Evolutionary conservation across 192 early-diverging fungal species (phyloP).

Genomic region (Entomortierella beljakovae): DNA sequence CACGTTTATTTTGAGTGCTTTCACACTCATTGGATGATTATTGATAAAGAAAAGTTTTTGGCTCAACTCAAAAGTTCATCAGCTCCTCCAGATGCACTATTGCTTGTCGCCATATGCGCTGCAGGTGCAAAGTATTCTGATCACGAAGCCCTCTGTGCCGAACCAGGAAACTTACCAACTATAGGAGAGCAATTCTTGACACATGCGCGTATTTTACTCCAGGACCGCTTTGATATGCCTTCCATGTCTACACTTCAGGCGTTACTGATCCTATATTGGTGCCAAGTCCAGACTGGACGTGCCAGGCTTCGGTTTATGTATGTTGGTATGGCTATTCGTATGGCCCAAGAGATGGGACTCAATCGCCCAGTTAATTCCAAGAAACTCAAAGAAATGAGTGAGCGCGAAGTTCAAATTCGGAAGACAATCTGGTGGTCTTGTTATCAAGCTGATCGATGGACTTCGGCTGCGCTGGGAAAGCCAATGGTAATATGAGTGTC

Average conservation of each 20-base stretch:
- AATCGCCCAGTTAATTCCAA: constrained; percentile 40
- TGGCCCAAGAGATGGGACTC: constrained; percentile 58
- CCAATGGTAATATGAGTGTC: constrained; percentile 27
- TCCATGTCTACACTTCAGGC: constrained; percentile 57
- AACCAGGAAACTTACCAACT: constrained; percentile 40
- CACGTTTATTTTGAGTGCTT: constrained; percentile 52
- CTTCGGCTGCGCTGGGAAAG: constrained; percentile 48
- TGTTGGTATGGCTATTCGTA: constrained; percentile 56
- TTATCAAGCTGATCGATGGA: constrained; percentile 54
- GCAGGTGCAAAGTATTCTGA: constrained; percentile 53
- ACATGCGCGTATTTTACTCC: constrained; percentile 46
- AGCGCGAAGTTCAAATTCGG: constrained; percentile 42
- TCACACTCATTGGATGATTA: constrained; percentile 51
- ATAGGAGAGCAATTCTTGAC: constrained; percentile 52
- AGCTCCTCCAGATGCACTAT: constrained; percentile 33
- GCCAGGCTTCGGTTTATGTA: constrained; percentile 56
- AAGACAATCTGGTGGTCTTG: constrained; percentile 55
- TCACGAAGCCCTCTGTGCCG: constrained; percentile 36
- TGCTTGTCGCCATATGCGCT: constrained; percentile 50
- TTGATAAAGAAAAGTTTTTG: constrained; percentile 48
- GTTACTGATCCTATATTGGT: constrained; percentile 54
- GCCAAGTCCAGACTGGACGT: constrained; percentile 51
- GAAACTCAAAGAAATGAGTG: constrained; percentile 27
- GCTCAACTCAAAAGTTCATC: constrained; percentile 35
- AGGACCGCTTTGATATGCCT: constrained; percentile 55